Evolutionary conservation across 345 rosid species (phyloP), one percentile per base, ranked within the genome.

Genomic region (Carallia brachiata): DNA sequence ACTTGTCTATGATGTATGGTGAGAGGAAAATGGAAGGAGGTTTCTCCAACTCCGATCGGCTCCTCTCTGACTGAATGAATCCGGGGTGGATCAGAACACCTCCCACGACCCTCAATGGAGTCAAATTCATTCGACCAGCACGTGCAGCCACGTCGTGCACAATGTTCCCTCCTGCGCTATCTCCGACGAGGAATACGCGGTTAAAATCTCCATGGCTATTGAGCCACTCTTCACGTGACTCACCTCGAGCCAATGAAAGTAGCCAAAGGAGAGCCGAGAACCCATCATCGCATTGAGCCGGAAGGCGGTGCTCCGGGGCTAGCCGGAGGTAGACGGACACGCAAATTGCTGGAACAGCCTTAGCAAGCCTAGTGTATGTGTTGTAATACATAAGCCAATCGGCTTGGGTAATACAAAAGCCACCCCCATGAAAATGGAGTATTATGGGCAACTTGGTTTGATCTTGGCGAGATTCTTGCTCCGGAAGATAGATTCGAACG

Each of bases 21-120:
- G 87, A 13, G 87, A 66, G 28, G 28, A 89, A 67, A 0, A 91
- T 91, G 0, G 95, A 78, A 63, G 84, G 74, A 2, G 87, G 82
- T 1, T 82, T 75, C 77, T 87, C 88, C 79, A 85, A 8, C 80
- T 89, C 91, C 0, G 95, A 89, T 54, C 54, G 65, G 74, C 95
- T 89, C 86, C 89, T 66, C 54, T 70, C 77, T 13, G 82, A 60
- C 70, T 90, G 77, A 44, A 84, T 67, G 56, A 75, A 71, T 8
- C 82, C 83, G 4, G 83, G 83, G 34, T 79, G 79, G 19, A 79
- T 18, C 9, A 69, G 72, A 3, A 79, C 75, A 0, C 57, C 79
- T 4, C 83, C 83, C 4, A 74, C 79, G 1, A 79, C 36, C 37
- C 47, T 69, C 63, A 75, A 2, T 0, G 74, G 83, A 17, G 55